These are phyloP conservation scores for Paraconiothyrium sp. DNA, from an alignment of 2,329 filamentous ascomycete species.

Conservation along the genomic window DNA sequence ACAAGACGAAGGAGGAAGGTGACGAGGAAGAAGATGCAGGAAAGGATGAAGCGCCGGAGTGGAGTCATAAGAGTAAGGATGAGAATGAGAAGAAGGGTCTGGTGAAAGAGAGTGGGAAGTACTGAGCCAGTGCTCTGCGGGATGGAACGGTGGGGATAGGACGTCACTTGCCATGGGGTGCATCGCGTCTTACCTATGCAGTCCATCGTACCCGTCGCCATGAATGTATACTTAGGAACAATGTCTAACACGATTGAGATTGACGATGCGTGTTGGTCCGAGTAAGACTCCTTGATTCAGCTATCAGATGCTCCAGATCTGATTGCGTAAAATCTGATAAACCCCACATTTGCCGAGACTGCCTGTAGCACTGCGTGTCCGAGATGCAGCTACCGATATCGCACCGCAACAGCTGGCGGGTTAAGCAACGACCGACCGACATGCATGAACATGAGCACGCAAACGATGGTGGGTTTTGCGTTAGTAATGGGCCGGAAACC, in stretches of 20 bases:
- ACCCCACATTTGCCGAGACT: conserved; percentile 7
- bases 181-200: not conserved
- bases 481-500: not conserved
- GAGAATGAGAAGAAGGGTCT: conserved; percentile 66
- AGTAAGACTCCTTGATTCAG: not conserved
- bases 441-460: not conserved
- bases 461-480: not conserved
- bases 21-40: conserved; percentile 70
- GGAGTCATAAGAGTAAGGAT: conserved; percentile 65
- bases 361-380: not conserved
- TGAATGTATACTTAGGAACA: not conserved
- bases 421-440: not conserved
- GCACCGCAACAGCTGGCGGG: not conserved
- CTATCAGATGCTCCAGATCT: conserved; percentile 5
- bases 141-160: not conserved
- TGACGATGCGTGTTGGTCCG: not conserved
- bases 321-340: conserved; percentile 14
- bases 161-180: not conserved
- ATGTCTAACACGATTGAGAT: not conserved
- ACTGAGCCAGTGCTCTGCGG: conserved; percentile 18
- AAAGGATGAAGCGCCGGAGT: conserved; percentile 68
- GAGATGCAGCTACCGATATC: conserved; percentile 4
- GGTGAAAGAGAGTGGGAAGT: conserved; percentile 57
- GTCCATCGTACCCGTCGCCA: not conserved
- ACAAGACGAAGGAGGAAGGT: conserved; percentile 70